These are phyloP conservation scores for Afroboletus lepidellus DNA, from an alignment of 1,284 basidiomycete species.

Conservation along the genomic window DNA sequence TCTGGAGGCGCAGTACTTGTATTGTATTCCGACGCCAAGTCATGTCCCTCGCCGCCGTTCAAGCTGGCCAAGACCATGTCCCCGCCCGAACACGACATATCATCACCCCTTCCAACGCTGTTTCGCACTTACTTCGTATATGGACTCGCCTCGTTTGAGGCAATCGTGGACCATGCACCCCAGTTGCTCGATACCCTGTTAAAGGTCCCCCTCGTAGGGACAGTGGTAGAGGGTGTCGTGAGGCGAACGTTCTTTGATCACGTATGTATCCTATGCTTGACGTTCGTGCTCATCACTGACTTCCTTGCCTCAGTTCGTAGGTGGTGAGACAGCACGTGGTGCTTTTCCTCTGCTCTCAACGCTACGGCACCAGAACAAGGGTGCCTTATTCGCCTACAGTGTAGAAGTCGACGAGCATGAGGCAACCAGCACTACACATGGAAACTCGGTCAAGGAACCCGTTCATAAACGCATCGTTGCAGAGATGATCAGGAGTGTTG, in stretches of 20 bases:
- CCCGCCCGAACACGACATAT: slow-evolving; percentile 2
- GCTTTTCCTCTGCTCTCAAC: slow-evolving; percentile 63
- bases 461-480: slow-evolving; percentile 60
- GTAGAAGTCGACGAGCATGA: slow-evolving; percentile 76
- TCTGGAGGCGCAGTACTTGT: slow-evolving; percentile 19
- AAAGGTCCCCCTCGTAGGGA: slow-evolving; percentile 64
- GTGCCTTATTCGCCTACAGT: slow-evolving; percentile 81
- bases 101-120: slow-evolving; percentile 33
- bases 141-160: slow-evolving; percentile 74
- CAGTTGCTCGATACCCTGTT: slow-evolving; percentile 61
- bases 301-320: slow-evolving; percentile 66
- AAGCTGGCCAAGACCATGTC: slow-evolving; percentile 6
- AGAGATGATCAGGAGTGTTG: slow-evolving; percentile 73
- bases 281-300: not conserved
- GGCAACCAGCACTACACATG: slow-evolving; percentile 11
- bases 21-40: slow-evolving; percentile 28
- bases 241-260: slow-evolving; percentile 85
- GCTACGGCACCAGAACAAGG: slow-evolving; percentile 69
- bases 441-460: slow-evolving; percentile 26
- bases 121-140: slow-evolving; percentile 79
- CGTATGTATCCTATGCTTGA: slow-evolving; percentile 37
- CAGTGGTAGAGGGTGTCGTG: slow-evolving; percentile 70
- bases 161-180: slow-evolving; percentile 78
- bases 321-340: slow-evolving; percentile 77
- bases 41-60: slow-evolving; percentile 28